phyloP scores from a whole-genome alignment of 495 filamentous ascomycete species.

The Daldinia loculata region DNA sequence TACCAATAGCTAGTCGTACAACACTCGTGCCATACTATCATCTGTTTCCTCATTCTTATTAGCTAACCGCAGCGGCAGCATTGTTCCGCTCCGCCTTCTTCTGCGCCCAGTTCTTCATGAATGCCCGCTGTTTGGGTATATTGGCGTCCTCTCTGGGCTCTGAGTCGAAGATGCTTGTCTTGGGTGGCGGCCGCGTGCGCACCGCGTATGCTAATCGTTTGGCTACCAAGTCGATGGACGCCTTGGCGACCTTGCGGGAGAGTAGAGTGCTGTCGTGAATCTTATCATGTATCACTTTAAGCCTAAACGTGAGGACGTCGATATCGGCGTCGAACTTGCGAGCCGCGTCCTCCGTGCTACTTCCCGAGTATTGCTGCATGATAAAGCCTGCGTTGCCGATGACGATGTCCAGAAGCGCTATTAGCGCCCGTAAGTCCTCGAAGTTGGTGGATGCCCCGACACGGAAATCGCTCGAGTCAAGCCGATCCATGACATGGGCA shows the following conservation, averaged over 20 bases:
- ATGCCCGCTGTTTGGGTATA: slow-evolving; percentile 49
- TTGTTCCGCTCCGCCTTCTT: slow-evolving; percentile 45
- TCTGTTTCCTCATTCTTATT: neutral
- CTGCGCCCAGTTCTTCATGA: slow-evolving; percentile 57
- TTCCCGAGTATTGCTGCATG: slow-evolving; percentile 19
- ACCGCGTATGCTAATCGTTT: slow-evolving; percentile 76
- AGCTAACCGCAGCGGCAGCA: neutral
- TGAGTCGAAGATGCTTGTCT: slow-evolving; percentile 62
- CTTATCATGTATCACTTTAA: slow-evolving; percentile 72
- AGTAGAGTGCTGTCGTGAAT: slow-evolving; percentile 81
- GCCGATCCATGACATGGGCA: slow-evolving; percentile 57
- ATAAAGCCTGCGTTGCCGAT: slow-evolving; percentile 68
- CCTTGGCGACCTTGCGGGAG: slow-evolving; percentile 76
- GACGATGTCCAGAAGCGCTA: slow-evolving; percentile 74
- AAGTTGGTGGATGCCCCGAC: slow-evolving; percentile 66
- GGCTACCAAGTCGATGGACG: slow-evolving; percentile 72
- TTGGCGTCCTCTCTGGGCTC: slow-evolving; percentile 32
- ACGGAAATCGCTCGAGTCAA: slow-evolving; percentile 57
- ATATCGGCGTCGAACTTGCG: slow-evolving; percentile 71
- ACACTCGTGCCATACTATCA: neutral
- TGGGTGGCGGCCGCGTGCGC: slow-evolving; percentile 69
- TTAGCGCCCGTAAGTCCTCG: slow-evolving; percentile 66
- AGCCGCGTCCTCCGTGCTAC: slow-evolving; percentile 48
- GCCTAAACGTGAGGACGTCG: slow-evolving; percentile 67
- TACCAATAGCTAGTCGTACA: neutral